Evolutionary conservation across 108 stramenopile species (phyloP).

Genomic region (Nitzschia palea): DNA sequence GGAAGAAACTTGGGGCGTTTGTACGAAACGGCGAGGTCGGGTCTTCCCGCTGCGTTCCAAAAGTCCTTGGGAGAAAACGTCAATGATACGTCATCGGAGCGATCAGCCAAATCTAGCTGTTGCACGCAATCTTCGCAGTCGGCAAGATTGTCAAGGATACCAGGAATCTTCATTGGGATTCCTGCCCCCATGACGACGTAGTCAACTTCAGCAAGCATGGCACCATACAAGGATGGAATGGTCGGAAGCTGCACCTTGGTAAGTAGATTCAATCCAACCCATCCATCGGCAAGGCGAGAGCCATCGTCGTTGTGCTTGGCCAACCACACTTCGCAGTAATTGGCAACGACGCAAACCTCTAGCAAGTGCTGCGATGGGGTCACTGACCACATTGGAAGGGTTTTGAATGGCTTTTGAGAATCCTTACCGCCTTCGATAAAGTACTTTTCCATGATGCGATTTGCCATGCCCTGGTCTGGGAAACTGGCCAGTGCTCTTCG

Average conservation of each 20-base stretch:
- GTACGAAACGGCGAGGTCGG: constrained; percentile 22
- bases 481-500: constrained; percentile 43
- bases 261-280: constrained; percentile 45
- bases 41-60: constrained; percentile 38
- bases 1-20: constrained; percentile 47
- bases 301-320: constrained; percentile 57
- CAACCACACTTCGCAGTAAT: constrained; percentile 55
- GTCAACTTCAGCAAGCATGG: constrained; percentile 54
- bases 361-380: constrained; percentile 26
- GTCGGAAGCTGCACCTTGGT: constrained; percentile 54
- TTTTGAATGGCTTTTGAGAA: constrained; percentile 35
- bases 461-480: constrained; percentile 48
- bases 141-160: constrained; percentile 45
- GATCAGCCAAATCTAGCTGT: not conserved
- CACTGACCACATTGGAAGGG: constrained; percentile 42
- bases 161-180: constrained; percentile 48
- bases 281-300: constrained; percentile 19
- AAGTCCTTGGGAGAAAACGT: constrained; percentile 41
- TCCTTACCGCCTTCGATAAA: constrained; percentile 46
- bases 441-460: constrained; percentile 40
- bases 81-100: constrained; percentile 27
- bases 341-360: constrained; percentile 42
- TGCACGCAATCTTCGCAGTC: constrained; percentile 38
- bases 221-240: constrained; percentile 44
- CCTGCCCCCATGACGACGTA: constrained; percentile 61